Conservation (phyloP, 2,329 filamentous ascomycete species). For the Coleophoma crateriformis region DNA sequence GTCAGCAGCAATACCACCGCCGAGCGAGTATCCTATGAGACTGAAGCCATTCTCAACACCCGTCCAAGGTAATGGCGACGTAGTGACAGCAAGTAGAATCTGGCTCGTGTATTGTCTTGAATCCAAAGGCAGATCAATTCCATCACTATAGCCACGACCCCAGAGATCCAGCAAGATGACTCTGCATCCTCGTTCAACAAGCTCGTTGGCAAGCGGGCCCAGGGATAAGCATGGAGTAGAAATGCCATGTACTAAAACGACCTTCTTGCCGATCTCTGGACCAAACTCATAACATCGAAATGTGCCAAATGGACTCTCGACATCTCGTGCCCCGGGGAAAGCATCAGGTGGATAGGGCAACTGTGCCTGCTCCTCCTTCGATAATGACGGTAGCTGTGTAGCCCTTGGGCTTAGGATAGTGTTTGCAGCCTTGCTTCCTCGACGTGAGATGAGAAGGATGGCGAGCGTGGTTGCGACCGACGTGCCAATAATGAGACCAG, state of each 20-base stretch:
- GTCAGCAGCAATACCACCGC: constrained; percentile 65
- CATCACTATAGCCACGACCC: constrained; percentile 73
- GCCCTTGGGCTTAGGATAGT: constrained; percentile 17
- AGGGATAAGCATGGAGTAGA: constrained; percentile 71
- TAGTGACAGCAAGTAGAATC: constrained; percentile 60
- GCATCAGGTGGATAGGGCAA: constrained; percentile 64
- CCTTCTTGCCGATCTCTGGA: constrained; percentile 62
- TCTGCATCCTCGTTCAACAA: constrained; percentile 62
- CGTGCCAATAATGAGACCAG: constrained; percentile 2
- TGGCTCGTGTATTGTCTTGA: constrained; percentile 59
- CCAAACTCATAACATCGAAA: constrained; percentile 79
- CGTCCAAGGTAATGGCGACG: constrained; percentile 53
- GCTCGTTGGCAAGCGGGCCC: constrained; percentile 56
- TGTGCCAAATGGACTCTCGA: constrained; percentile 64
- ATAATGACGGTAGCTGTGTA: constrained; percentile 14
- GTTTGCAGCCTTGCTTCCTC: constrained; percentile 3
- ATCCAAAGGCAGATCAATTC: constrained; percentile 58
- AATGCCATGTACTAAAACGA: constrained; percentile 76
- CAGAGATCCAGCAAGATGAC: constrained; percentile 79
- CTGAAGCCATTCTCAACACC: constrained; percentile 49
- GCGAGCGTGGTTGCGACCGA: constrained; percentile 15
- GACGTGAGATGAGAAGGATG: constrained; percentile 5
- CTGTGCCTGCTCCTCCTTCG: constrained; percentile 26
- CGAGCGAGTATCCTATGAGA: constrained; percentile 74
- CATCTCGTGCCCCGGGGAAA: constrained; percentile 64